Evolutionary conservation across 331 rosid species (phyloP).

Genomic region (Acacia pycnantha): DNA sequence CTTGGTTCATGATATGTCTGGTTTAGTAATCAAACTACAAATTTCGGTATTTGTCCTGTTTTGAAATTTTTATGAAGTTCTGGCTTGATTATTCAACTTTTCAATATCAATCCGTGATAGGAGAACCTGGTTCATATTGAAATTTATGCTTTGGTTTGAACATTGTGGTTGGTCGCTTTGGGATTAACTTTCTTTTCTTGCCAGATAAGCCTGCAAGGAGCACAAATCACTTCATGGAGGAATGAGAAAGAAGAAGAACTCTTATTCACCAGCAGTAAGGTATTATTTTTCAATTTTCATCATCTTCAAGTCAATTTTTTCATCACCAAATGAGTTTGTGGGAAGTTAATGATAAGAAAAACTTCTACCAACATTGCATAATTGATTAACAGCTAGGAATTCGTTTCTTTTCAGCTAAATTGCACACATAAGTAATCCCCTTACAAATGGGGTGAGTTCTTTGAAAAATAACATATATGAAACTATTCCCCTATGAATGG

Average conservation of each 20-base stretch:
- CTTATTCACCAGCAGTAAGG: background rate
- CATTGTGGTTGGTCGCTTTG: background rate
- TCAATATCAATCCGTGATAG: background rate
- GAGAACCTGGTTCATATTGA: background rate
- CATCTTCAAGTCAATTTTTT: background rate
- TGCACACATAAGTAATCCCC: background rate
- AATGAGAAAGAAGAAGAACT: background rate
- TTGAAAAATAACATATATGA: background rate
- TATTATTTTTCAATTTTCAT: background rate
- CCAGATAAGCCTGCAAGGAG: background rate
- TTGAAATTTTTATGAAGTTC: no score
- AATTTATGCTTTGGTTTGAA: background rate
- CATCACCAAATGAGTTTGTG: background rate
- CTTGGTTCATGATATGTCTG: background rate
- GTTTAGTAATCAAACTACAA: no score
- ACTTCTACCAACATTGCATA: constrained; percentile 14
- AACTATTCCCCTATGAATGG: no score
- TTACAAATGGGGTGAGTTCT: background rate
- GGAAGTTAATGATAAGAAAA: background rate
- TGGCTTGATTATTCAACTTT: background rate
- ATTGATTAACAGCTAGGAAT: background rate
- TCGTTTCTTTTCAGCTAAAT: constrained; percentile 11
- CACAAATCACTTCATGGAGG: background rate
- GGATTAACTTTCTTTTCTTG: background rate
- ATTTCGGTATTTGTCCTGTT: no score